Base-by-base conservation (phyloP, 805 yeast genomes). In the Deakozyma indianensis region DNA sequence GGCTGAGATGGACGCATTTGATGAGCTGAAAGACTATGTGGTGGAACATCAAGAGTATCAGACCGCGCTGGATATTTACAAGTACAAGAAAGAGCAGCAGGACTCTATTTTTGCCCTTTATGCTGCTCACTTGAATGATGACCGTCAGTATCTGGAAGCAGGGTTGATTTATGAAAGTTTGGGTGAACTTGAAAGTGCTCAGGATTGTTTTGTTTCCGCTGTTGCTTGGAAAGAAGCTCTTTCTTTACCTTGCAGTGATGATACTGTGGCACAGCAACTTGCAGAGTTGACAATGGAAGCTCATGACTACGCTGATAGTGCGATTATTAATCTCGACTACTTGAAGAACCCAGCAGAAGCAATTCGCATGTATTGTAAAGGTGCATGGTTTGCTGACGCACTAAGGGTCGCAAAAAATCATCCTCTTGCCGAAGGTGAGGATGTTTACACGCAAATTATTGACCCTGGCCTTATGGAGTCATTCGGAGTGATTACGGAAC, bases 161-260 rank as follows among this genome's bases (percentile, higher is more conserved):
- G 98, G 82, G 42, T 57, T 83, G 28, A 73, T 80, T 2, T 87
- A 69, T 60, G 98, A 92, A 61, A 70, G 73, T 56, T 67, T 90
- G 42, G 74, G 71, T 1, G 64, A 74, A 21, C 65, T 47, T 41
- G 71, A 68, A 22, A 68, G 69, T 41, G 95, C 97, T 0, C 60
- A 86, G 55, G 83, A 80, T 42, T 70, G 80, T 40, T 87, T 80
- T 56, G 68, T 78, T 11, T 58, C 68, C 42, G 90, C 81, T 7
- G 81, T 80, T 53, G 77, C 71, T 52, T 92, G 97, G 97, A 74
- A 72, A 51, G 94, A 85, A 56, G 95, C 96, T 0, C 59, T 92
- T 35, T 53, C 86, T 0, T 64, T 85, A 45, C 64, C 67, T 45
- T 63, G 64, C 3, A 69, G 65, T 1, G 56, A 67, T 41, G 51